phyloP scores from a whole-genome alignment of 495 filamentous ascomycete species.

The Penicillium egyptiacum region DNA sequence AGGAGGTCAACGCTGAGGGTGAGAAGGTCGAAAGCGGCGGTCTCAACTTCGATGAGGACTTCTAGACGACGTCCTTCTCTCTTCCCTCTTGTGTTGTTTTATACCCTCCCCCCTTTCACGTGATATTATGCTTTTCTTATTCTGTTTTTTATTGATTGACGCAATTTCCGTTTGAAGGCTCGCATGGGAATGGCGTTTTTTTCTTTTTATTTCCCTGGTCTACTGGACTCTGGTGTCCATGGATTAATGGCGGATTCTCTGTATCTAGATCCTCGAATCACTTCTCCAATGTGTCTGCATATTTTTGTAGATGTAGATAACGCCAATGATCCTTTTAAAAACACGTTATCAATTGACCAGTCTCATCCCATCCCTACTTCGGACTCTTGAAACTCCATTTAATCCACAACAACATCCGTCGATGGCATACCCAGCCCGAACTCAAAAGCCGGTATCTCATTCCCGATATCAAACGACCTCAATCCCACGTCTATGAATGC shows the following conservation, averaged over 20 bases:
- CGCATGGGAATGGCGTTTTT: constrained; percentile 46
- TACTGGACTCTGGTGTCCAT: constrained; percentile 25
- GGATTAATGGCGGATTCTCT: constrained; percentile 30
- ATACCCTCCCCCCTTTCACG: constrained; percentile 30
- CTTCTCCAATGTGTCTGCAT: constrained; percentile 14
- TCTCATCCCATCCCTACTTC: neutral
- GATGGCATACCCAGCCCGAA: neutral
- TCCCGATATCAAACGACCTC: constrained; percentile 2
- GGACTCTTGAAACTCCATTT: neutral
- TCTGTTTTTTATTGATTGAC: constrained; percentile 33
- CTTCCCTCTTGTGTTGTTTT: constrained; percentile 33
- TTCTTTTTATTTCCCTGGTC: constrained; percentile 19
- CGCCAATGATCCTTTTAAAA: neutral
- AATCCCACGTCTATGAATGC: constrained; percentile 1
- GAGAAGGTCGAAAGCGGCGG: constrained; percentile 69
- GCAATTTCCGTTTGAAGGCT: constrained; percentile 33
- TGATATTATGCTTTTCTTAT: constrained; percentile 29
- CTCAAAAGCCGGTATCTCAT: neutral
- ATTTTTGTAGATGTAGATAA: neutral
- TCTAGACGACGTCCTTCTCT: constrained; percentile 55
- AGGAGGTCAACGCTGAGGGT: constrained; percentile 59
- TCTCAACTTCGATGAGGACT: constrained; percentile 95
- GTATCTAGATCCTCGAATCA: constrained; percentile 33
- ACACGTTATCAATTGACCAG: neutral
- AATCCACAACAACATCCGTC: neutral